Base-by-base conservation (phyloP, 2,329 filamentous ascomycete genomes). In the Coniosporium tulheliwenetii region DNA sequence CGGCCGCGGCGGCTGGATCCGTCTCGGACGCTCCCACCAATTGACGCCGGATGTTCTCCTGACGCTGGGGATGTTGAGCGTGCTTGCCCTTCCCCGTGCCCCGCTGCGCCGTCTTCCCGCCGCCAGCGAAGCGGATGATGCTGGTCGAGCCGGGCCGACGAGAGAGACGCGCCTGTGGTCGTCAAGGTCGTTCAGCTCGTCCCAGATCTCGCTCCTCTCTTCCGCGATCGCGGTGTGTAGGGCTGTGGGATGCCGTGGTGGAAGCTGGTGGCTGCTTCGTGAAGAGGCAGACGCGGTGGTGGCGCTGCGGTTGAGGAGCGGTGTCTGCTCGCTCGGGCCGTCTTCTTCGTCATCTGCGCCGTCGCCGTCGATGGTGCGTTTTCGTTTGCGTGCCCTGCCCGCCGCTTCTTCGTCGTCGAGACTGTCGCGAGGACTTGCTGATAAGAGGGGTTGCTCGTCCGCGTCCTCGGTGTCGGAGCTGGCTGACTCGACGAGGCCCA, bases 201-300 rank as follows among this genome's bases (percentile, higher is more conserved):
- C 82, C 86, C 85, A 93, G 30, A 93, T 91, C 50, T 91, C 83
- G 31, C 77, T 77, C 1, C 75, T 74, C 54, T 91, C 82, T 42
- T 75, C 65, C 67, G 73, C 19, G 19, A 26, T 26, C 19, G 75
- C 40, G 75, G 55, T 57, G 55, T 33, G 64, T 68, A 13, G 67
- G 70, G 52, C 60, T 58, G 14, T 58, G 51, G 14, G 60, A 55
- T 52, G 44, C 51, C 46, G 8, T 47, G 44, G 51, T 47, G 41
- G 50, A 48, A 19, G 19, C 19, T 7, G 19, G 52, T 3, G 14
- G 30, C 26, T 34, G 10, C 14, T 36, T 32, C 4, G n/a, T 37
- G 4, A 30, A 10, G 16, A 36, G 39, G 12, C 29, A 16, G 10
- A 50, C 30, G 49, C 44, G 13, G 48, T 50, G 4, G 52, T 51